These are phyloP conservation scores for Kuraishia cidri DNA, from an alignment of 805 yeast species.

Conservation along the genomic window DNA sequence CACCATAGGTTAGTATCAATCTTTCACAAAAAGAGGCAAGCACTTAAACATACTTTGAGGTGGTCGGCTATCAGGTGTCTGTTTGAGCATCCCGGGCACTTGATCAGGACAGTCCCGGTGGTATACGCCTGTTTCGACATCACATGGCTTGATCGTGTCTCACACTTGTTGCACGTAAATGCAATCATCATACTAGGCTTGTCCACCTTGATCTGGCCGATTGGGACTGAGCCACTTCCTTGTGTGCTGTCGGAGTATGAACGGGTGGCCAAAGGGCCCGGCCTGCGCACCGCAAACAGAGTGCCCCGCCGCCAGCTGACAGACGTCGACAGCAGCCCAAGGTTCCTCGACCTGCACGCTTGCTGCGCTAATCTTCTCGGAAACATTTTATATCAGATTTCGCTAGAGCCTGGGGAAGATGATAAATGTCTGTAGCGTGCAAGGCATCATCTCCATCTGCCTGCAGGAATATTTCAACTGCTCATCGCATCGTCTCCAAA, in stretches of 20 bases:
- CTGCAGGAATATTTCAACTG: too few species aligned
- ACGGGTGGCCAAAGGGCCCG: not conserved
- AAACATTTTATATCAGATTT: not conserved
- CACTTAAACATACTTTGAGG: constrained; percentile 34
- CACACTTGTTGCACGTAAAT: constrained; percentile 87
- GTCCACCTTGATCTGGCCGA: constrained; percentile 40
- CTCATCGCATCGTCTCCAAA: too few species aligned
- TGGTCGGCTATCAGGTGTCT: constrained; percentile 91
- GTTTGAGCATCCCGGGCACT: constrained; percentile 85
- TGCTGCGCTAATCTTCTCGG: not conserved
- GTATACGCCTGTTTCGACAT: constrained; percentile 90
- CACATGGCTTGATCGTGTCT: constrained; percentile 77
- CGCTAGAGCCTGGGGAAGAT: not conserved
- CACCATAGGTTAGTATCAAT: not conserved
- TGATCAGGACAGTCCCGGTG: constrained; percentile 77
- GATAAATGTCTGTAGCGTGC: too few species aligned
- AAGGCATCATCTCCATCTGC: too few species aligned
- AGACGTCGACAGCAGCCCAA: too few species aligned
- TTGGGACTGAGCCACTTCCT: not conserved
- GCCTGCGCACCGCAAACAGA: not conserved
- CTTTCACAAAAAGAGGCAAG: not conserved
- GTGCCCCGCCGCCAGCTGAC: not conserved
- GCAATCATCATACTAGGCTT: constrained; percentile 81
- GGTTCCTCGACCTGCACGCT: too few species aligned
- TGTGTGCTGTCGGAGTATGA: not conserved